phyloP scores from a whole-genome alignment of 345 rosid genomes.

The Salix caprea region DNA sequence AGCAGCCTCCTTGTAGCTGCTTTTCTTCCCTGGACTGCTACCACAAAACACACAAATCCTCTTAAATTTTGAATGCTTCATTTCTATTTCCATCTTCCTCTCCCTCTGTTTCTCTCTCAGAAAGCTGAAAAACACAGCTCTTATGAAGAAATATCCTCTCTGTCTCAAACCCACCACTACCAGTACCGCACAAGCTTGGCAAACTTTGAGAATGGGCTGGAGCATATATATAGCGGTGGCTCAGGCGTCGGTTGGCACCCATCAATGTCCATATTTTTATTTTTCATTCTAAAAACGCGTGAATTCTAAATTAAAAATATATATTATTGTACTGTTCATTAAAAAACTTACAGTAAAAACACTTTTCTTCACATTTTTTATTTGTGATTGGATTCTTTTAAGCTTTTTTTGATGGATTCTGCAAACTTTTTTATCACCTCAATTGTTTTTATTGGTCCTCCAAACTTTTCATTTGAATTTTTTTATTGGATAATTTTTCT shows the following conservation, averaged over 20 bases:
- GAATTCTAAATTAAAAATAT: too few relatives aligned
- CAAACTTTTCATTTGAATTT: too few relatives aligned
- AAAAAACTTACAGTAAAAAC: too few relatives aligned
- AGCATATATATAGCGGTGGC: conserved; percentile 27
- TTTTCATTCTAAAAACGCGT: too few relatives aligned
- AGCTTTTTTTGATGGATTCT: too few relatives aligned
- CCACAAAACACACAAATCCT: conserved; percentile 33
- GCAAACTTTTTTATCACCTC: too few relatives aligned
- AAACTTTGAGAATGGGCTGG: neutral
- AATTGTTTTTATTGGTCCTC: too few relatives aligned
- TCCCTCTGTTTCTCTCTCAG: neutral
- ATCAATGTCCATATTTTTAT: conserved; percentile 1
- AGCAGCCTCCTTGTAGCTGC: conserved; percentile 31
- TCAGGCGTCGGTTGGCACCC: conserved; percentile 21
- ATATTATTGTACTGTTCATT: too few relatives aligned
- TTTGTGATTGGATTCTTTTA: too few relatives aligned
- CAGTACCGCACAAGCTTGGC: neutral
- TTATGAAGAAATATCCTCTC: neutral
- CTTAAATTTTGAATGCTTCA: conserved; percentile 23
- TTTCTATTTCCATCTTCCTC: conserved; percentile 18
- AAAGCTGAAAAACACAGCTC: neutral
- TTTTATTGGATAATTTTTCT: too few relatives aligned
- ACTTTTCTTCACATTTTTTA: too few relatives aligned
- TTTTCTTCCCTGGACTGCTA: conserved; percentile 32
- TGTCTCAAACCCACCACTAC: neutral